Base-by-base conservation (phyloP, 805 yeast species). In the Cyberlindnera xylosilytica region DNA sequence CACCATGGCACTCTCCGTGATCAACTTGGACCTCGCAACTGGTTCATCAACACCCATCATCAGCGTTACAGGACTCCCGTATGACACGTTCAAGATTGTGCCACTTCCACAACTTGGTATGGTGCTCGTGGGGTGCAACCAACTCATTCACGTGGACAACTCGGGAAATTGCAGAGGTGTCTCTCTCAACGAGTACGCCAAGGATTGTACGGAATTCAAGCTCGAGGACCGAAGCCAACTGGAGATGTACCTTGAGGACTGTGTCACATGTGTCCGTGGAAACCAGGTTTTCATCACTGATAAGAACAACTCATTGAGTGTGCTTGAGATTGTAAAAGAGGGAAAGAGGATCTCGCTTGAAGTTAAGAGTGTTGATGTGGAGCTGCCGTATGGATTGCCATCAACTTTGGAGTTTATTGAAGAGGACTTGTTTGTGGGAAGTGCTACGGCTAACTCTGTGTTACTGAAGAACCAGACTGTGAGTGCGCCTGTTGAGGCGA, bases 91-190 rank as follows among this genome's bases (percentile, higher is more conserved):
- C 50, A 64, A 72, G 13, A 62, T 89, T 9, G 62, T 83, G 9
- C 82, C 96, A 0, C 65, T 88, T 26, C 88, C 91, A 0, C 64
- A 83, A 26, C 79, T 80, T 46, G 97, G 97, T 1, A 66, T 80
- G 35, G 62, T 89, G 6, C 52, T 78, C 4, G 41, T 87, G 3
- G 97, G 97, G 1, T 73, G 83, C 27, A 89, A 90, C 58, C 86
- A 83, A 53, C 51, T 90, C 8, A 65, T 87, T 10, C 90, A 87
- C 61, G 74, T 88, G 15, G 96, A 90, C 56, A 79, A 87, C 23
- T 76, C 87, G 2, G 95, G 95, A 4, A 76, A 81, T 24, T 56
- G 72, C 3, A 73, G 77, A 45, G 82, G 87, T 20, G 66, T 81
- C 2, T 79, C 83, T 3, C 76, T 83, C 2, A 86, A 86, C 57